Conservation (phyloP, 768 basidiomycete genomes). For the Candolleomyces aberdarensis region DNA sequence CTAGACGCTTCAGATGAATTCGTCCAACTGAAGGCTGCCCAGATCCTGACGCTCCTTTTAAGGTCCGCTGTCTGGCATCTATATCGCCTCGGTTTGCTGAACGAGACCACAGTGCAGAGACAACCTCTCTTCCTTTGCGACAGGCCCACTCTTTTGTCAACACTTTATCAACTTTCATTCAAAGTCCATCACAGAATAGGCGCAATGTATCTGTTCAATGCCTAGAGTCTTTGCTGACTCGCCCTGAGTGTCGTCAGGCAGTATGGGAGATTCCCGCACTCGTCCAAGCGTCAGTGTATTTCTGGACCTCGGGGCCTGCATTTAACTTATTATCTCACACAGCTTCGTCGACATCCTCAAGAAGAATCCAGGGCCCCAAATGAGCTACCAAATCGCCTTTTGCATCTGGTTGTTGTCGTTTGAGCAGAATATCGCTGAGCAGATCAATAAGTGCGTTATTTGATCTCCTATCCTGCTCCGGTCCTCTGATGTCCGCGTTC, state of each 20-base stretch:
- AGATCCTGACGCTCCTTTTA: conserved; percentile 84
- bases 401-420: conserved; percentile 95
- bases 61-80: conserved; percentile 41
- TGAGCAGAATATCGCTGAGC: conserved; percentile 78
- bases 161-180: conserved; percentile 57
- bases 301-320: background rate
- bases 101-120: conserved; percentile 41
- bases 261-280: conserved; percentile 77
- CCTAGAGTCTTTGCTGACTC: conserved; percentile 78
- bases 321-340: background rate
- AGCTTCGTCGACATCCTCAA: conserved; percentile 85
- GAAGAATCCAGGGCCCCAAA: conserved; percentile 82
- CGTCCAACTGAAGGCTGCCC: conserved; percentile 85
- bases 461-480: background rate
- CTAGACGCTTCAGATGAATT: conserved; percentile 91
- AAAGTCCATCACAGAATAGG: conserved; percentile 58
- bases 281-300: conserved; percentile 53
- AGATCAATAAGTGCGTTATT: conserved; percentile 74
- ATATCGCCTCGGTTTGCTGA: conserved; percentile 5
- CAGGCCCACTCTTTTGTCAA: conserved; percentile 60
- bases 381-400: conserved; percentile 91
- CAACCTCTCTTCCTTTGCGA: conserved; percentile 43
- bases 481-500: background rate
- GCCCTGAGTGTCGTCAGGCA: conserved; percentile 74
- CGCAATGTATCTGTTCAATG: conserved; percentile 92